These are phyloP conservation scores for Prunus salicina DNA, from an alignment of 306 rosid species.

Conservation along the genomic window DNA sequence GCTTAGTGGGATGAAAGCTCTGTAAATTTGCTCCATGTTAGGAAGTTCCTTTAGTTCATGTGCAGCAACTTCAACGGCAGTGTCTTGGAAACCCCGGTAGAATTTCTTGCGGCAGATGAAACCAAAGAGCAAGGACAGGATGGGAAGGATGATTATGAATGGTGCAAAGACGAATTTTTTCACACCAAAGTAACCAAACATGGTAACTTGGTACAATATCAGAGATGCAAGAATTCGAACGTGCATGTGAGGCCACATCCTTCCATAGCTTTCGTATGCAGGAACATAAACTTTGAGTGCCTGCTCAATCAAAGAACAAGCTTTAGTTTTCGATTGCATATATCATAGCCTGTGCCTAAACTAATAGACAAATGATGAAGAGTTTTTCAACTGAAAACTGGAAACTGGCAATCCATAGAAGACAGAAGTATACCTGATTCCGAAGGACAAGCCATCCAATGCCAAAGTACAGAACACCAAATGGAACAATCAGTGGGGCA, in stretches of 20 bases:
- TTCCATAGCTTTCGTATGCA: constrained; percentile 84
- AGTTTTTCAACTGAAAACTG: background rate
- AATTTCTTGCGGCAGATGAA: constrained; percentile 57
- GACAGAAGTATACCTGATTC: constrained; percentile 63
- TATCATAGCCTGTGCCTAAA: background rate
- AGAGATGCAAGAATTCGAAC: constrained; percentile 69
- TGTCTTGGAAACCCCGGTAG: constrained; percentile 52
- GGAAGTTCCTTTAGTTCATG: constrained; percentile 52
- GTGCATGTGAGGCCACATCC: constrained; percentile 89
- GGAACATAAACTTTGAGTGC: constrained; percentile 91
- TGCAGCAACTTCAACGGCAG: constrained; percentile 61
- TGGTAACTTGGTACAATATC: constrained; percentile 71
- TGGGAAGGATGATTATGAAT: constrained; percentile 56
- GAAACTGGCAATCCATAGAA: background rate
- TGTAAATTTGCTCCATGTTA: constrained; percentile 62
- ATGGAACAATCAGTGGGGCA: constrained; percentile 80
- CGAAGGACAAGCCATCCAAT: constrained; percentile 92
- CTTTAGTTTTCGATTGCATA: background rate
- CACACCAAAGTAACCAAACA: constrained; percentile 71
- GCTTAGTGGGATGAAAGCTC: constrained; percentile 70
- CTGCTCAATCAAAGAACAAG: constrained; percentile 34
- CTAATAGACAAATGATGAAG: background rate
- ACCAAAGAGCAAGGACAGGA: constrained; percentile 51
- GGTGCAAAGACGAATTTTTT: constrained; percentile 54
- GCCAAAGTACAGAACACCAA: constrained; percentile 78